Conservation (phyloP, 2,329 filamentous ascomycete species). For the Ciborinia camelliae region DNA sequence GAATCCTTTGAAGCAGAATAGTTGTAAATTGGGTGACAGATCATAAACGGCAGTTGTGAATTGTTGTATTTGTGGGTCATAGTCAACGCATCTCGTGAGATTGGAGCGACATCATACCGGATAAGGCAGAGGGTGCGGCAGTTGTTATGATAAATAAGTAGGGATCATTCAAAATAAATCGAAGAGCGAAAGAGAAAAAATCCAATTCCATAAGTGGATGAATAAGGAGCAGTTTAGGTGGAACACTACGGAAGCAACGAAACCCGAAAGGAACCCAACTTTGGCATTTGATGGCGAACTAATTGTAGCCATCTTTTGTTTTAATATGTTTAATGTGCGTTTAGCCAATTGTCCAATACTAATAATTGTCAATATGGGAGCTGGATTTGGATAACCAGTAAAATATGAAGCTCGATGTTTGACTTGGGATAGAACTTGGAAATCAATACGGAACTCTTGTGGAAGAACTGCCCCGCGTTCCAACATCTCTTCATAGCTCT, state of each 20-base stretch:
- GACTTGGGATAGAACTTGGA: neutral
- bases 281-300: neutral
- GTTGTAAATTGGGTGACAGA: neutral
- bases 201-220: too few relatives aligned
- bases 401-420: too few relatives aligned
- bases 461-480: neutral
- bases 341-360: neutral
- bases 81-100: neutral
- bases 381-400: neutral
- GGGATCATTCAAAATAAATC: neutral
- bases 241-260: neutral
- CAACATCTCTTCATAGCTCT: neutral
- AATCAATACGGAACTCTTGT: neutral
- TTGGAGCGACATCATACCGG: neutral
- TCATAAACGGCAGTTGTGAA: neutral
- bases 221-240: neutral
- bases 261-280: too few relatives aligned
- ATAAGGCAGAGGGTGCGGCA: neutral
- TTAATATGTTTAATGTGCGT: neutral
- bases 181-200: neutral
- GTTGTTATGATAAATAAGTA: neutral
- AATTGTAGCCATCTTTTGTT: neutral
- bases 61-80: neutral
- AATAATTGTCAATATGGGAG: neutral
- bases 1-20: neutral